Conservation (phyloP, 257 asterid genomes). For the Scutellaria minor region DNA sequence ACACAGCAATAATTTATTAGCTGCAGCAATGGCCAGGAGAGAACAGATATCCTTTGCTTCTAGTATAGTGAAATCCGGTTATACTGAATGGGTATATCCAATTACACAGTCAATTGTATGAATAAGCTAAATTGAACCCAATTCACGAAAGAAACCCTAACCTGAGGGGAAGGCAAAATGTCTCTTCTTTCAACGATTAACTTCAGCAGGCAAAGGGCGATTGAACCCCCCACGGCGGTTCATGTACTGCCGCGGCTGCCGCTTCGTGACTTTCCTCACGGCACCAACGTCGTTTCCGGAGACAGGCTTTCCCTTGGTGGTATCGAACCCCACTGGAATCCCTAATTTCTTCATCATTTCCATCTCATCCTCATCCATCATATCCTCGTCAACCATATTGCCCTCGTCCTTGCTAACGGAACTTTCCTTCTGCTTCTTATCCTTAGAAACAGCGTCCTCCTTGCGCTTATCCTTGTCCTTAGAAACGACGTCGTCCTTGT, state of each 20-base stretch:
- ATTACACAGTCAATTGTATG: background rate
- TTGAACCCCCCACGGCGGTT: constrained; percentile 99
- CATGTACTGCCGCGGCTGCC: constrained; percentile 99
- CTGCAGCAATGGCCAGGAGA: background rate
- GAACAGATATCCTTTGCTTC: constrained; percentile 10
- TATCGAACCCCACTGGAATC: constrained; percentile 88
- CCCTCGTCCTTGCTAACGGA: constrained; percentile 41
- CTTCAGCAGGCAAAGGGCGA: constrained; percentile 93
- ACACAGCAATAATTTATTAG: background rate
- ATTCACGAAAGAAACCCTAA: constrained; percentile 40
- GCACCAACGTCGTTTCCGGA: constrained; percentile 87
- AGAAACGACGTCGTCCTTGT: constrained; percentile 58
- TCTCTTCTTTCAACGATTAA: constrained; percentile 58
- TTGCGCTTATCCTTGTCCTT: constrained; percentile 56
- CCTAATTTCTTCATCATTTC: constrained; percentile 98
- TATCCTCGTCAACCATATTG: constrained; percentile 40
- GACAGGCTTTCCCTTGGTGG: constrained; percentile 94
- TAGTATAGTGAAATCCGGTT: background rate
- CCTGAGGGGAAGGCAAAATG: constrained; percentile 42
- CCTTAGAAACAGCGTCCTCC: constrained; percentile 46
- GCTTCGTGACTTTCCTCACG: constrained; percentile 90
- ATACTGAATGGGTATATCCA: background rate
- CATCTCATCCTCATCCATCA: constrained; percentile 82
- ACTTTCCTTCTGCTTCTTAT: constrained; percentile 58
- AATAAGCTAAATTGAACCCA: constrained; percentile 1